Evolutionary conservation across 1,139 yeast genomes (phyloP), one percentile per base, ranked within the genome.

Genomic region (Yamadazyma dushanensis): DNA sequence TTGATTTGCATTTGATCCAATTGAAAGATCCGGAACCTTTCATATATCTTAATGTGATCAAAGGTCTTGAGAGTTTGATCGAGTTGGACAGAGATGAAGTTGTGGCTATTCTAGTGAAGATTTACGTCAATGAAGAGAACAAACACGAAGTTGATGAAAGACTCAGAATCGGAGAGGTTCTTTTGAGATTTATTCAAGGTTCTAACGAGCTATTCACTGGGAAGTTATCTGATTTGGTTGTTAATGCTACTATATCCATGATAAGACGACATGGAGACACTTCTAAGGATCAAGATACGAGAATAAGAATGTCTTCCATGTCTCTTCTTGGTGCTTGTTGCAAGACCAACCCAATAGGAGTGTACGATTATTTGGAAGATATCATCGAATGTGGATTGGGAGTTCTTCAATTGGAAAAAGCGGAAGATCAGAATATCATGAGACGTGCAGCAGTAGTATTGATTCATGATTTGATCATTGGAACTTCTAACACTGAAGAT

Each of bases 1-100:
- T 86, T 25, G 70, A 76, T 20, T 60, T 88, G 13, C 86, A 85
- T 53, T 52, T 86, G 29, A 63, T 70, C 2, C 88, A 84, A 46
- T 60, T 92, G 34, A 73, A 74, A 36, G 95, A 88, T 49, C 73
- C 79, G 0, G 98, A 92, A 44, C 95, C 97, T 0, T 92, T 81
- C 54, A 77, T 92, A 13, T 92, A 87, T 54, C 57, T 92, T 38
- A 90, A 86, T 52, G 85, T 83, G 0, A 85, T 92, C 43, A 88
- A 85, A 50, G 90, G 95, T 0, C 61, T 92, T 17, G 81, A 78
- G 34, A 68, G 73, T 15, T 59, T 90, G 27, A 63, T 83, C 16
- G 75, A 70, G 7, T 50, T 65, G 29, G 64, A 76, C 32, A 67
- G 70, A 10, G 45, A 54, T 2, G 50, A 51, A 4, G 73, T 78